phyloP scores from a whole-genome alignment of 768 basidiomycete species.

The Vishniacozyma victoriae region DNA sequence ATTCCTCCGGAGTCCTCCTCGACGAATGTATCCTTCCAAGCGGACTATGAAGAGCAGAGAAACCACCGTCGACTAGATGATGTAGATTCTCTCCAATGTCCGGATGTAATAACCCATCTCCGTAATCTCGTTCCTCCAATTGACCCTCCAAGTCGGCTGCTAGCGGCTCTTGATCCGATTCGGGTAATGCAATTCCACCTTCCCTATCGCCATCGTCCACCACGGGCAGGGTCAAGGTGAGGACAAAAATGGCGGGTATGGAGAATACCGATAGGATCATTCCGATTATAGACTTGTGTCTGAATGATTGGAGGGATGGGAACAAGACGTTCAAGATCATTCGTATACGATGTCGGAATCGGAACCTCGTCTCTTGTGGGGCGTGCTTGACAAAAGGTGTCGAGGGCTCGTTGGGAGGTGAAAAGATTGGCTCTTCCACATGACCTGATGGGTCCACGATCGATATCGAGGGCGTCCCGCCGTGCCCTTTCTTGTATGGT shows the following conservation, averaged over 20 bases:
- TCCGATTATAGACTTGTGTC: slow-evolving; percentile 62
- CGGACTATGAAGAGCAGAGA: slow-evolving; percentile 27
- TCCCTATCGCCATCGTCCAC: slow-evolving; percentile 57
- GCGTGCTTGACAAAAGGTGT: slow-evolving; percentile 51
- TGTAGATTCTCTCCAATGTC: slow-evolving; percentile 37
- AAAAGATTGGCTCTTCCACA: slow-evolving; percentile 53
- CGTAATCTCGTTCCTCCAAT: slow-evolving; percentile 6
- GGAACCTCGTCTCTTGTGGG: slow-evolving; percentile 17
- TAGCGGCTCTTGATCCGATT: slow-evolving; percentile 64
- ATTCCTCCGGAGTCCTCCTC: slow-evolving; percentile 6
- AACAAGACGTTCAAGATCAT: slow-evolving; percentile 63
- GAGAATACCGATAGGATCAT: slow-evolving; percentile 72
- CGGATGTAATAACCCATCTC: slow-evolving; percentile 13
- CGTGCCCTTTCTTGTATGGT: neutral
- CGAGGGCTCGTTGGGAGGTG: slow-evolving; percentile 57
- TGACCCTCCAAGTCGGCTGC: slow-evolving; percentile 56
- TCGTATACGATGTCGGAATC: slow-evolving; percentile 17
- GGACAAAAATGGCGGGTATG: slow-evolving; percentile 72
- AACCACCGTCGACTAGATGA: slow-evolving; percentile 39
- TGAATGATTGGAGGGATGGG: slow-evolving; percentile 73
- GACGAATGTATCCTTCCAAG: slow-evolving; percentile 27
- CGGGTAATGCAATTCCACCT: slow-evolving; percentile 43
- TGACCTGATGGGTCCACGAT: slow-evolving; percentile 31
- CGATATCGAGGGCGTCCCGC: slow-evolving; percentile 27
- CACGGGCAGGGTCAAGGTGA: slow-evolving; percentile 88